Conservation (phyloP, 169 alveolate species). For the Plasmodium vivax region DNA sequence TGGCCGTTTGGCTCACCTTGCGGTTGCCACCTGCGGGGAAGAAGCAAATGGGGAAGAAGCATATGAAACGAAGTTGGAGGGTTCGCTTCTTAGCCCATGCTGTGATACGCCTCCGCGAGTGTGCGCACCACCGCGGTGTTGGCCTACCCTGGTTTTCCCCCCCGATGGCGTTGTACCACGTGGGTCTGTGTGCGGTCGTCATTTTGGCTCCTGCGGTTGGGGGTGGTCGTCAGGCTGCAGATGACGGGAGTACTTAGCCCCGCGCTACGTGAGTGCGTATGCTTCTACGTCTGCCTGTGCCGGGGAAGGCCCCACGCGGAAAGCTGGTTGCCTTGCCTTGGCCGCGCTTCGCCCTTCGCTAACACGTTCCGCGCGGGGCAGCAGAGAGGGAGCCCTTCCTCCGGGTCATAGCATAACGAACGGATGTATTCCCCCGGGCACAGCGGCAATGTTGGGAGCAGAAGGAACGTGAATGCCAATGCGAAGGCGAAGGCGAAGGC, state of each 20-base stretch:
- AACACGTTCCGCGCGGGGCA: background rate
- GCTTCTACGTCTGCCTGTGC: too few relatives aligned
- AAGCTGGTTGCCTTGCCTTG: too few relatives aligned
- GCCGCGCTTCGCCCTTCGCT: background rate
- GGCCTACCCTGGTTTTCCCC: constrained; percentile 80
- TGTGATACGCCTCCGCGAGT: background rate
- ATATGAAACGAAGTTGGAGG: background rate
- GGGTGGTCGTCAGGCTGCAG: background rate
- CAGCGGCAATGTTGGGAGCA: background rate
- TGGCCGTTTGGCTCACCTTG: constrained; percentile 77
- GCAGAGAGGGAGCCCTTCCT: background rate
- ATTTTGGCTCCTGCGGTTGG: constrained; percentile 14
- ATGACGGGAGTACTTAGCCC: background rate
- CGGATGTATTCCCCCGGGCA: background rate
- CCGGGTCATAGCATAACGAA: too few relatives aligned
- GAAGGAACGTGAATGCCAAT: background rate
- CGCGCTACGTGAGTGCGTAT: background rate
- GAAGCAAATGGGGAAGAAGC: background rate
- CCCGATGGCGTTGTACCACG: constrained; percentile 88
- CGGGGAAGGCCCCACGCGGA: too few relatives aligned
- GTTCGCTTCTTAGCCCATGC: background rate
- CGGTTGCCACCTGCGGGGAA: constrained; percentile 53
- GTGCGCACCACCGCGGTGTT: background rate
- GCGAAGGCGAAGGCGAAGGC: too few relatives aligned
- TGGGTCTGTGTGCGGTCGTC: constrained; percentile 89